Evolutionary conservation across 257 asterid species (phyloP), one percentile per base, ranked within the genome.

Genomic region (Paulownia fortunei): DNA sequence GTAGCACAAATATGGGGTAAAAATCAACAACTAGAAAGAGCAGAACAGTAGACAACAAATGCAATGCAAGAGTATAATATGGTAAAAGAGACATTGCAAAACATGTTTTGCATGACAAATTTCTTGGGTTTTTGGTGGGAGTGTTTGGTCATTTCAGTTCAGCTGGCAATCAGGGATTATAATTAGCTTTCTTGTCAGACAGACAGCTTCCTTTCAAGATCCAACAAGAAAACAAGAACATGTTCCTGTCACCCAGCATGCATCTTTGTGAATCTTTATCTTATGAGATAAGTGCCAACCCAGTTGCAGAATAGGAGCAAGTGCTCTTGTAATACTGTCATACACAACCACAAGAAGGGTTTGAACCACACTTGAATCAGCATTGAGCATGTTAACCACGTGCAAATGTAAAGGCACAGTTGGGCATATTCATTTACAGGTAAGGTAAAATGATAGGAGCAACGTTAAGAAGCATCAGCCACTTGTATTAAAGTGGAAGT

Each of bases 101-200:
- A 13, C 13, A n/a, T 52, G 67, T 36, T 55, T 21, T 23, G n/a
- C 7, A 34, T 4, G 15, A 18, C 34, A 36, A 62, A 37, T 10
- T 41, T 39, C 0, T 72, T 24, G 41, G 8, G 11, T 56, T 41
- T 19, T 46, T 42, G 27, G 69, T 30, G 32, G 32, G 64, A 36
- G 4, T 56, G 64, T 56, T 21, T 19, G 39, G 42, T 24, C 69
- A 60, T 60, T n/a, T n/a, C n/a, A n/a, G n/a, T n/a, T 74, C 69
- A 46, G 61, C 47, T 49, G 30, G 23, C 63, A 70, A 70, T 54
- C 47, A 32, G 66, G 62, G 54, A 18, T 54, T 1, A 72, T 13
- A 62, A 59, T 59, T 39, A 34, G 66, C 19, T 72, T 55, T 69
- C 34, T 23, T 12, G 13, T 70, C 77, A 21, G 18, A 24, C 16